Evolutionary conservation across 192 early-diverging fungal species (phyloP), one percentile per base, ranked within the genome.

Genomic region (Backusella australiensis): DNA sequence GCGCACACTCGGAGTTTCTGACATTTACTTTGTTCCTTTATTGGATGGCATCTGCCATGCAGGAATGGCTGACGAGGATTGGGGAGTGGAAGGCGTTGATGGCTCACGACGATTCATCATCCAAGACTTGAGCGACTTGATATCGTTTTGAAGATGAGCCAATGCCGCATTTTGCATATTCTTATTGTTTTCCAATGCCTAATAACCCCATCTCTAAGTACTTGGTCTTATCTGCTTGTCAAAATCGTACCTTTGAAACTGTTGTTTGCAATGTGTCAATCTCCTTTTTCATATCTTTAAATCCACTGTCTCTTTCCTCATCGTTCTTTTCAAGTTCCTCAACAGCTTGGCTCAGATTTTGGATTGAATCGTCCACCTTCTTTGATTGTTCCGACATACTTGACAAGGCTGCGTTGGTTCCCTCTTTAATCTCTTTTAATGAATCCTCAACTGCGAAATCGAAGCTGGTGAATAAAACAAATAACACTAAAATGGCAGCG

Each of bases 41-140:
- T 63, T 49, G 34, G 75, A 46, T 14, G 83, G 81, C 74, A 91
- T 78, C 75, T 93, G 90, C 91, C 91, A 93, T 32, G 90, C 87
- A 32, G 91, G 91, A 71, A 79, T 80, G 39, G 71, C 65, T 15
- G 71, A 21, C 65, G 71, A 36, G 32, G 29, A 26, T 52, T 69
- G 3, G 53, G 38, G 32, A 6, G 71, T n/a, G 26, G 84, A 67
- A 29, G 83, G 67, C 1, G 81, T 17, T 67, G 53, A 46, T 67
- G 46, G 67, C 11, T 78, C 77, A 67, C 73, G 63, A 41, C 96
- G 91, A 81, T 91, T 98, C 35, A 97, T 78, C 65, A 99, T 82
- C 72, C 97, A 85, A 69, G 91, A 95, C 76, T 97, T 95, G 46
- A 99, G 87, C 21, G 94, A 95, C 82, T 96, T 97, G 79, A 99